Evolutionary conservation across 2,329 filamentous ascomycete genomes (phyloP), one percentile per base, ranked within the genome.

Genomic region (Pyricularia pennisetigena): DNA sequence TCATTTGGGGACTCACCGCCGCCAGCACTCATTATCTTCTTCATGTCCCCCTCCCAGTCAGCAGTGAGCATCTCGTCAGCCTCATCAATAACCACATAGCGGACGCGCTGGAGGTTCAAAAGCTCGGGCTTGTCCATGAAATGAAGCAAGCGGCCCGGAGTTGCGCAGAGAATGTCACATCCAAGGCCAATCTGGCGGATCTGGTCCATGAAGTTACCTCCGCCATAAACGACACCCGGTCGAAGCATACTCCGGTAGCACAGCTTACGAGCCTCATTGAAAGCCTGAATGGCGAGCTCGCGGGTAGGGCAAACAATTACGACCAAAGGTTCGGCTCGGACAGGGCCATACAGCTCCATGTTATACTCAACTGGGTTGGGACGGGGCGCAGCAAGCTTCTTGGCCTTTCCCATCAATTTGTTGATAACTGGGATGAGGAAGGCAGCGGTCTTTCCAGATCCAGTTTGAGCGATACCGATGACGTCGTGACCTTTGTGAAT

Each of bases 171-270:
- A 61, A 99, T 81, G 73, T 99, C 95, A 72, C 94, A 98, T 6
- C 95, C 95, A 76, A 89, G 91, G 69, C 84, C 82, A 1, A 99
- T 84, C 75, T 96, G 89, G 7, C 84, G 80, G 4, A 89, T 82
- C 78, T 97, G 93, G 14, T 89, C 85, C 1, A 78, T 77, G n/a
- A 87, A 74, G 0, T 92, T 91, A 7, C 88, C 88, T 71, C 95
- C 95, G 66, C 95, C 95, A 72, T 98, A 99, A 32, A 90, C 83
- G 62, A 97, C 93, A 72, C 91, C 93, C 28, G 95, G 94, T 59
- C 95, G 93, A 69, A 99, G 84, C 92, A 97, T 97, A 3, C 92
- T 93, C 1, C 95, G 89, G 74, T 99, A 99, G 76, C 93, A 97
- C 65, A 98, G 87, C 73, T 94, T 93, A 70, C 95, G 90, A 29